Evolutionary conservation across 129 eudicot species (phyloP), one percentile per base, ranked within the genome.

Genomic region (Dittrichia graveolens): DNA sequence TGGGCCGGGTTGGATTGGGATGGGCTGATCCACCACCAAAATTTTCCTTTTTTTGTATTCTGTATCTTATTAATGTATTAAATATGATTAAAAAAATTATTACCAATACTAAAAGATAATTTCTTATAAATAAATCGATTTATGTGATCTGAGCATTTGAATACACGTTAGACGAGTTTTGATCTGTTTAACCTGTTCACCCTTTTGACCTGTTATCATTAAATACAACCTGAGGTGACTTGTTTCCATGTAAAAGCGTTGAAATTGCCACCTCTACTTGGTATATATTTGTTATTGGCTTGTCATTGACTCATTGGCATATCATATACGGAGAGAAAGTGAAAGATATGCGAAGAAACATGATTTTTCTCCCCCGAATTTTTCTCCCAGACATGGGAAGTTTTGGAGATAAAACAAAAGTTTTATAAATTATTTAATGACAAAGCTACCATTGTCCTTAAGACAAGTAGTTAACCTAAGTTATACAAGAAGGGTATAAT

Each of bases 181-280:
- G 68, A 41, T 49, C 37, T 35, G 2, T 15, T 35, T 31, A 8
- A 47, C 35, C 18, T 37, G 2, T 65, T 19, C 19, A 7, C 10
- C 38, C 12, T 4, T 13, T 49, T 49, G 73, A 68, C 48, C 14
- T 4, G 47, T 14, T 24, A 24, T 24, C 2, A 24, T 24, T 24
- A 24, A 24, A 24, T 24, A 24, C 31, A 24, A 24, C 31, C 31
- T 24, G 31, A 24, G 2, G 31, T 24, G 31, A n/a, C n/a, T n/a
- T n/a, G n/a, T 37, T 48, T 37, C 34, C 31, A 41, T 67, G 8
- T 37, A 37, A 49, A 49, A 7, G 47, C 35, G 24, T 67, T 67
- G 19, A 67, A 48, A 38, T 8, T 50, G 46, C 61, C 73, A 71
- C 43, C 55, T 71, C 4, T 71, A 41, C 49, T 3, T 48, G 5